phyloP scores from a whole-genome alignment of 2,329 filamentous ascomycete species.

The Penicillium capsulatum region DNA sequence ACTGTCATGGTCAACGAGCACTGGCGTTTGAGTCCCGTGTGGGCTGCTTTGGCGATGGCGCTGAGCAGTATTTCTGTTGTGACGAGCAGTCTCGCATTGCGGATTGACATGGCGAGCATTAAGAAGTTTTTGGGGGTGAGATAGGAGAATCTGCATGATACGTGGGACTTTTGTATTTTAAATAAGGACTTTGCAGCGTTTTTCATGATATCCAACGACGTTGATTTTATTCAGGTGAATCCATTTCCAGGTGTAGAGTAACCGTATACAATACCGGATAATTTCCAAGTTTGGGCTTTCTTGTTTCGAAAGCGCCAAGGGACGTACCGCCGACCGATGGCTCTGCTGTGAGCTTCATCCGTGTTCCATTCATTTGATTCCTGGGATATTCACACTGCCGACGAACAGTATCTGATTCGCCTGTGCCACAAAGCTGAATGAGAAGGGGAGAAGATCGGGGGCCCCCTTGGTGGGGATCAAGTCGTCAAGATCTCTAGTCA shows the following conservation, averaged over 20 bases:
- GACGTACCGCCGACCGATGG: too few relatives aligned
- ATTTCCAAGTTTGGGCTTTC: too few relatives aligned
- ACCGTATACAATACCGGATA: too few relatives aligned
- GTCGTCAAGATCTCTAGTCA: conserved; percentile 3
- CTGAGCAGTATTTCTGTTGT: conserved; percentile 87
- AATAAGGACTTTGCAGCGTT: too few relatives aligned
- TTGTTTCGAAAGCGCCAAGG: too few relatives aligned
- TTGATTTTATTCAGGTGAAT: too few relatives aligned
- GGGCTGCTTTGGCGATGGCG: conserved; percentile 91
- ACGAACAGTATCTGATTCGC: conserved; percentile 4
- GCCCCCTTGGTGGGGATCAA: background rate
- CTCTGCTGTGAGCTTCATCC: too few relatives aligned
- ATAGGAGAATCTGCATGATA: background rate
- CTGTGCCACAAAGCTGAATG: conserved; percentile 3
- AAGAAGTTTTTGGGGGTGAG: conserved; percentile 16
- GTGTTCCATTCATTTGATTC: too few relatives aligned
- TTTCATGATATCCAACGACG: too few relatives aligned
- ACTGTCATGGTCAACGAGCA: conserved; percentile 34
- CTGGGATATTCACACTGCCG: conserved; percentile 1
- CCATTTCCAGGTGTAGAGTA: too few relatives aligned
- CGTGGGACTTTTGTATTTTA: background rate
- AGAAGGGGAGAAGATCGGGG: conserved; percentile 3
- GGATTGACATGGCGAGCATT: conserved; percentile 40
- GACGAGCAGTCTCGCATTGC: conserved; percentile 70
- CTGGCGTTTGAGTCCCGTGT: conserved; percentile 53